phyloP scores from a whole-genome alignment of 176 grass and related monocot genomes.

The Avena eriantha region DNA sequence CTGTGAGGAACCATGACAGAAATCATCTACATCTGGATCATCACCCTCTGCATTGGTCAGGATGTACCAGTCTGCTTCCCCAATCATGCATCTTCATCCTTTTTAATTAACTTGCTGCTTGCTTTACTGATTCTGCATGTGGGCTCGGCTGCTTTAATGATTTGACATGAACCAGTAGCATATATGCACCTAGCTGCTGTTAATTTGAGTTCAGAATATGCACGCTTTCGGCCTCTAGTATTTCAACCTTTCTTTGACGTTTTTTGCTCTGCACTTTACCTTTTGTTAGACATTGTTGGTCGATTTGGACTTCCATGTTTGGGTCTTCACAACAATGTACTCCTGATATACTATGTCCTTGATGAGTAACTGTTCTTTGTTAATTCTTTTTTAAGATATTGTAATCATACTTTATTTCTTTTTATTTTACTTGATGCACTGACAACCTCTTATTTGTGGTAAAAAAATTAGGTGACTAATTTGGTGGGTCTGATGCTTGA shows the following conservation, averaged over 20 bases:
- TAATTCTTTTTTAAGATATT: not conserved
- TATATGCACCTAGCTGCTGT: not conserved
- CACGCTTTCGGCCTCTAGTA: not conserved
- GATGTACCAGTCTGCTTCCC: not conserved
- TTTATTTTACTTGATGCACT: not conserved
- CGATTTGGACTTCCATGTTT: not conserved
- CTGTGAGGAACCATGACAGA: not conserved
- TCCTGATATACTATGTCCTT: not conserved
- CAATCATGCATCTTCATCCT: not conserved
- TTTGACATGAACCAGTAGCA: not conserved
- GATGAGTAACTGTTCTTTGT: not conserved
- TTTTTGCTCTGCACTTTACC: not conserved
- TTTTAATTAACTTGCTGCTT: not conserved
- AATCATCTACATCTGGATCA: not conserved
- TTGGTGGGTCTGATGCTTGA: conserved; percentile 78
- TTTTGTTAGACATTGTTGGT: not conserved
- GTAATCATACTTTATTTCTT: not conserved
- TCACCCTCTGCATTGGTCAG: not conserved
- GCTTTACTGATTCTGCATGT: not conserved
- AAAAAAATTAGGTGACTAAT: conserved; percentile 62
- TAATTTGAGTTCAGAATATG: not conserved
- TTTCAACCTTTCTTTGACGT: not conserved
- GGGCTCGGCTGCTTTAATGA: not conserved
- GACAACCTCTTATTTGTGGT: conserved; percentile 11
- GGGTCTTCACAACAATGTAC: not conserved